Evolutionary conservation across 352 stramenopile genomes (phyloP), one percentile per base, ranked within the genome.

Genomic region (Nothophytophthora sp.): DNA sequence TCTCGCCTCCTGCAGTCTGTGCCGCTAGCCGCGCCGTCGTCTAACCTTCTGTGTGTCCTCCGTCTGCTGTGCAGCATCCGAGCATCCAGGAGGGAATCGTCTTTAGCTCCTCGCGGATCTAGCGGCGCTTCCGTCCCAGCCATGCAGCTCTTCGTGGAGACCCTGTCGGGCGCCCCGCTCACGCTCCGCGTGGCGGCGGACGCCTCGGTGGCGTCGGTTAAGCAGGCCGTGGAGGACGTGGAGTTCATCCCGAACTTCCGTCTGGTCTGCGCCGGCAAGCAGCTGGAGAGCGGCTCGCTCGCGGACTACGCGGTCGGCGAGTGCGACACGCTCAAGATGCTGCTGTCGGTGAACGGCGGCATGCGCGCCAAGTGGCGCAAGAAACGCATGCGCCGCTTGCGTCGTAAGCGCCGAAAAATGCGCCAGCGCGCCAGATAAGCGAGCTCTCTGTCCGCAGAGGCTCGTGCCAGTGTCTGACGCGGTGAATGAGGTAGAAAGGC

Each of bases 401-500:
- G 96, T 69, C 90, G 96, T 74, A 99, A 99, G 91, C 92, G 96
- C 74, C 76, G 96, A 76, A 99, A 99, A 95, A 99, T 99, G 96
- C 92, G 96, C 77, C 94, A 98, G 88, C 95, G 96, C 81, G 96
- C 96, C 67, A 98, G 96, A 95, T 99, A 99, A 97, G 82, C 76
- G 51, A n/a, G n/a, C n/a, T n/a, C n/a, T n/a, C n/a, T n/a, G n/a
- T n/a, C n/a, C n/a, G n/a, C n/a, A n/a, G n/a, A n/a, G n/a, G n/a
- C n/a, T n/a, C n/a, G n/a, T n/a, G n/a, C n/a, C n/a, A n/a, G n/a
- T n/a, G n/a, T n/a, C n/a, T n/a, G n/a, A n/a, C n/a, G n/a, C n/a
- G n/a, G n/a, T n/a, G n/a, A n/a, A n/a, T n/a, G n/a, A n/a, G n/a
- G n/a, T n/a, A n/a, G n/a, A n/a, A n/a, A n/a, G n/a, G n/a, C n/a